Percentiles rank a stretch among this genome's conserved stretches.
Evolutionary conservation across 2,329 filamentous ascomycete species (phyloP).

Genomic region (Aspergillus chevalieri): DNA sequence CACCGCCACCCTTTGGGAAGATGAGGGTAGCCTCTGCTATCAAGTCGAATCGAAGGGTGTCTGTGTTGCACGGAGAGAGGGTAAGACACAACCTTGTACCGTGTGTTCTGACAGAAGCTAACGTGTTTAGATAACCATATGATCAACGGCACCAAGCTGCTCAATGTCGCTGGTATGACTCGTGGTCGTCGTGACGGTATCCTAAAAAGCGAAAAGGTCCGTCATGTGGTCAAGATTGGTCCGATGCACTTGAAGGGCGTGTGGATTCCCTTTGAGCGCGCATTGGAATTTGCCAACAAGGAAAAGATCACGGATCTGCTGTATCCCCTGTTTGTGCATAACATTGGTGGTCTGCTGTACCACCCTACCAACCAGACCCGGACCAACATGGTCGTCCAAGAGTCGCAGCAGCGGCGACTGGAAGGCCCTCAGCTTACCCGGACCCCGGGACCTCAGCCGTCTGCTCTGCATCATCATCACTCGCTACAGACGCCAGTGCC

Average conservation of each 20-base stretch:
- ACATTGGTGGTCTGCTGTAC: slow-evolving; percentile 88
- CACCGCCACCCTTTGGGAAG: slow-evolving; percentile 95
- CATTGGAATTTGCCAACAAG: slow-evolving; percentile 98
- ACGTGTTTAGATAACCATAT: slow-evolving; percentile 79
- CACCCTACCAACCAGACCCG: slow-evolving; percentile 77
- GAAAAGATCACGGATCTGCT: slow-evolving; percentile 96
- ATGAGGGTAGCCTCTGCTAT: slow-evolving; percentile 95
- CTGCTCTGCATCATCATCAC: slow-evolving; percentile 54
- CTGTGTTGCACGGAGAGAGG: slow-evolving; percentile 89
- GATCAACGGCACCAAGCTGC: slow-evolving; percentile 95
- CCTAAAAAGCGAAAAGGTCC: slow-evolving; percentile 92
- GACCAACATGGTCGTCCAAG: slow-evolving; percentile 81
- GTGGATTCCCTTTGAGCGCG: slow-evolving; percentile 96
- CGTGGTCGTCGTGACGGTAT: slow-evolving; percentile 91
- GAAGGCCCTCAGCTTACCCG: slow-evolving; percentile 44
- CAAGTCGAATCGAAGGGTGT: slow-evolving; percentile 95
- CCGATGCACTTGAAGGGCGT: slow-evolving; percentile 99
- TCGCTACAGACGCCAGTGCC: slow-evolving; percentile 59
- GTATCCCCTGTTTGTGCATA: slow-evolving; percentile 95
- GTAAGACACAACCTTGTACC: slow-evolving; percentile 43
- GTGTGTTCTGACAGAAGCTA: not conserved
- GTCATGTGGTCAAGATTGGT: slow-evolving; percentile 96
- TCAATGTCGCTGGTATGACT: slow-evolving; percentile 98
- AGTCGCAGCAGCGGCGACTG: slow-evolving; percentile 67
- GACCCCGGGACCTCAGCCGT: slow-evolving; percentile 63